A percentile compares a stretch with the other conserved stretches of the same genome.
These are phyloP conservation scores for Crithidia thermophila DNA, from an alignment of 208 protist species.

Conservation along the genomic window DNA sequence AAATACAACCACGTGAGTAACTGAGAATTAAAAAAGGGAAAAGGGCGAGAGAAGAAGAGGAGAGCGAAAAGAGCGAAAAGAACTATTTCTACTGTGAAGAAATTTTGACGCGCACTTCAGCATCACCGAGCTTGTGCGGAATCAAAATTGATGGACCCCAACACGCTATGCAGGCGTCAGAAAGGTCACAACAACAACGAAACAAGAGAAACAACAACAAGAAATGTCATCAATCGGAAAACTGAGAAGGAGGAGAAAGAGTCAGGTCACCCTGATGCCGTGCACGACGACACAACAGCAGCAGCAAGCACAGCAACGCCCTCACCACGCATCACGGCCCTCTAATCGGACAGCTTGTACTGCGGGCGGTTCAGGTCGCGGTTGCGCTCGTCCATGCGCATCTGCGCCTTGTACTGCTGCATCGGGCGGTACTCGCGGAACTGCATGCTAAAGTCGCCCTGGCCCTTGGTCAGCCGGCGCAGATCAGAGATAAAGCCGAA, in stretches of 20 bases:
- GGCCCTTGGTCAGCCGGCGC: constrained; percentile 89
- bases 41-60: not conserved
- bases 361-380: constrained; percentile 71
- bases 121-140: not conserved
- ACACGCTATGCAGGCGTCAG: no score
- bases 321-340: not conserved
- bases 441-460: constrained; percentile 94
- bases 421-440: constrained; percentile 93
- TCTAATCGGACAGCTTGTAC: constrained; percentile 68
- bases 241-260: no score
- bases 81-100: constrained; percentile 21
- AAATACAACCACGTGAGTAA: no score
- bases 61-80: not conserved
- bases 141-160: not conserved
- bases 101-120: not conserved
- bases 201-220: no score
- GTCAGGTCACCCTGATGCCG: no score
- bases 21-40: not conserved
- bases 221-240: no score
- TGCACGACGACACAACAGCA: constrained; percentile 8
- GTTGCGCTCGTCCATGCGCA: constrained; percentile 92
- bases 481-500: constrained; percentile 95
- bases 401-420: constrained; percentile 89
- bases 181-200: no score
- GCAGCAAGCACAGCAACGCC: constrained; percentile 1